Evolutionary conservation across 2,329 filamentous ascomycete species (phyloP), one percentile per base, ranked within the genome.

Genomic region (Chaetomium strumarium): DNA sequence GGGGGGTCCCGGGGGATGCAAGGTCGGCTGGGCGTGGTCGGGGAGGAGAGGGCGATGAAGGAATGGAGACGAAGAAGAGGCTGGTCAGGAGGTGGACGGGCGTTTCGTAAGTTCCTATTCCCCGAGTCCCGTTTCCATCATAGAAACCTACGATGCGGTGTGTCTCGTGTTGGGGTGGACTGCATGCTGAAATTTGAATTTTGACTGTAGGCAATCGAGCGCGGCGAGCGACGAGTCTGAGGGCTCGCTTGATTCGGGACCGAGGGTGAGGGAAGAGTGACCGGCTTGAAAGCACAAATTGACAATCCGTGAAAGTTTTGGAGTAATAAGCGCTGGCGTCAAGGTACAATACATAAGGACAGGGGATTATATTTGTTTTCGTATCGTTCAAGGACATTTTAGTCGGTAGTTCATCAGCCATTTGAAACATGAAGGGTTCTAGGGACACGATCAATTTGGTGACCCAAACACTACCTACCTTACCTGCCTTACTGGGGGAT

Each of bases 141-240:
- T 46, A 24, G 24, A n/a, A n/a, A 7, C 24, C 24, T 24, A 24
- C 24, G 24, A 24, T 24, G 24, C 24, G 24, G 24, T 24, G 24
- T 24, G 4, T 24, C 24, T 24, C 4, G 24, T 24, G 4, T 24
- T 24, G 24, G 24, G 24, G 24, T 24, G 24, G 29, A 16, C 1
- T 19, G 29, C 11, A 2, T 19, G 24, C 40, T 51, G 16, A 46
- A 11, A n/a, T 13, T 24, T 12, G 31, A 12, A 11, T 16, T 13
- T 24, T 12, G 31, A 12, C 10, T 42, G 13, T 14, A 58, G 50
- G 17, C 52, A 51, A 19, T 51, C 48, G 19, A 58, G 53, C 31
- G 16, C 53, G 7, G 48, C 45, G 20, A 58, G 53, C 41, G 50
- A 58, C 14, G 53, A 45, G 17, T 54, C 56, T 33, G 42, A n/a